phyloP scores from a whole-genome alignment of 1,284 basidiomycete genomes.

The Apiotrichum akiyoshidainum region DNA sequence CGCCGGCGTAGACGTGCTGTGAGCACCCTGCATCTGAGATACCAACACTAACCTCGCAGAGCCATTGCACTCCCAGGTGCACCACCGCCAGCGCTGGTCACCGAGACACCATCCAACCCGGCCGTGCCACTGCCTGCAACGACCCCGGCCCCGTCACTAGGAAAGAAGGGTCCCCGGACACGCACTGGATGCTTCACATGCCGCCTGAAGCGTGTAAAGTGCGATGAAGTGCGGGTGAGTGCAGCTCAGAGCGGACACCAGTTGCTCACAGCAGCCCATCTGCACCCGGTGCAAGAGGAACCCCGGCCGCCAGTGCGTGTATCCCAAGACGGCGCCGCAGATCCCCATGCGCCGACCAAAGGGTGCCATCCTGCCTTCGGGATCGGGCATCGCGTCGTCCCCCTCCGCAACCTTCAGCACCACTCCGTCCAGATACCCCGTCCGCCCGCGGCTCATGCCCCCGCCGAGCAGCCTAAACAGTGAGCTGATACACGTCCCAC shows the following conservation, averaged over 20 bases:
- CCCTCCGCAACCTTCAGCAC: not conserved
- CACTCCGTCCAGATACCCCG: not conserved
- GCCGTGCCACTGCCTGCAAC: not conserved
- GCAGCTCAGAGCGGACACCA: not conserved
- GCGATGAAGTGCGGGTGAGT: conserved; percentile 18
- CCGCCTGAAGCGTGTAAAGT: conserved; percentile 18
- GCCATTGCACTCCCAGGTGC: not conserved
- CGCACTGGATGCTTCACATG: conserved; percentile 22
- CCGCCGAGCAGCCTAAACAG: not conserved
- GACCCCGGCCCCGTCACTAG: not conserved
- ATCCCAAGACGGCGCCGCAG: conserved; percentile 7
- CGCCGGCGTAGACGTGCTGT: too few species aligned
- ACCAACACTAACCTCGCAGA: too few species aligned
- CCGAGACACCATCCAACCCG: not conserved
- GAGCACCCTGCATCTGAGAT: too few species aligned
- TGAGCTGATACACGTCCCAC: too few species aligned
- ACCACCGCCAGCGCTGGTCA: not conserved
- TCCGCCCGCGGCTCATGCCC: not conserved
- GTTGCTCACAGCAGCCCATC: conserved; percentile 9
- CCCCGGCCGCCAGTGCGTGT: conserved; percentile 17
- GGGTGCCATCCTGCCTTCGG: not conserved
- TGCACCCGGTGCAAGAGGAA: conserved; percentile 17
- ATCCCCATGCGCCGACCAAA: not conserved
- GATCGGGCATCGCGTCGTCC: not conserved
- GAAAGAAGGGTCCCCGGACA: conserved; percentile 15